Evolutionary conservation across 306 rosid genomes (phyloP), one percentile per base, ranked within the genome.

Genomic region (Trichosanthes truncata): DNA sequence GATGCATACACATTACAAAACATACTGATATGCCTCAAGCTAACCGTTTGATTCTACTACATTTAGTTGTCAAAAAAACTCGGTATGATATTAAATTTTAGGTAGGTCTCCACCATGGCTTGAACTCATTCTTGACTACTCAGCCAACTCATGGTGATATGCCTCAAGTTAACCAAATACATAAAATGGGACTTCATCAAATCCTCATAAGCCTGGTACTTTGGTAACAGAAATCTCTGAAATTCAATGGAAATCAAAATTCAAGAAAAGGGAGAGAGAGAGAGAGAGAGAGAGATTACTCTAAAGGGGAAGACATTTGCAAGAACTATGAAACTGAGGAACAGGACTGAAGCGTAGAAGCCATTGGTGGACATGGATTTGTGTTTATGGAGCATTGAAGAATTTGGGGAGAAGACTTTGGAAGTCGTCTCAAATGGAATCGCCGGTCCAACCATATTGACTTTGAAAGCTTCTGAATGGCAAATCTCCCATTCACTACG

Each of bases 291-390:
- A 46, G 77, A 62, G 74, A 83, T 78, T 81, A 89, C 97, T 92
- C 93, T 73, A 83, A 90, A 73, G 96, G 96, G 53, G 97, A 78
- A 84, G 97, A 87, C 97, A 92, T 83, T 82, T 84, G 79, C 43
- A n/a, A 53, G 38, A 79, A 74, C 41, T 7, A 46, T 41, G 79
- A 71, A 76, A 60, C 40, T 25, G 4, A 29, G 60, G 60, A 74
- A 23, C 13, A 46, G 25, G 57, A 72, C 2, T 25, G 77, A 35
- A 25, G n/a, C 7, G 35, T 72, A n/a, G 35, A 71, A 43, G 76
- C 56, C 15, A 43, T 6, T 23, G 2, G 21, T 23, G 13, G 29
- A 3, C 76, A 71, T 71, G 76, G 21, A 43, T 71, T 43, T 71
- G 76, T 2, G 35, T 5, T 72, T 25, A 5, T 21, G 18, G 77